Conservation (phyloP, 192 early-diverging fungal species). For the Backusella sp. region DNA sequence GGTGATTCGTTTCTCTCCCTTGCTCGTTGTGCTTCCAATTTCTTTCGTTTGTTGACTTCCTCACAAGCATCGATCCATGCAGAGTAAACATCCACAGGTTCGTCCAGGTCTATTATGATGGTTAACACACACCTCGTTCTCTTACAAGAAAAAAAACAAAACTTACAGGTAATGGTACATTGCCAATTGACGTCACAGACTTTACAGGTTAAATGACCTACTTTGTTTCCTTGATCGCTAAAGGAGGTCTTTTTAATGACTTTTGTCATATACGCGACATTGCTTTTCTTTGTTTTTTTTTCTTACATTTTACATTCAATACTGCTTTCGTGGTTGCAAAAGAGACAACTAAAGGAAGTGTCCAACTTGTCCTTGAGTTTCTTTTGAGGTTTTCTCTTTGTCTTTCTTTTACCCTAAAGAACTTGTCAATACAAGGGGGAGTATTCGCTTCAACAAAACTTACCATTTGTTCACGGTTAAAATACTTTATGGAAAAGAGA, state of each 20-base stretch:
- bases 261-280: background rate
- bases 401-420: constrained; percentile 71
- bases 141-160: background rate
- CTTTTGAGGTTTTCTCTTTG: constrained; percentile 67
- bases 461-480: background rate
- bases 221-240: constrained; percentile 66
- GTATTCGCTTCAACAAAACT: background rate
- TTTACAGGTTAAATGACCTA: constrained; percentile 77
- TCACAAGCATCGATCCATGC: constrained; percentile 91
- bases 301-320: constrained; percentile 74
- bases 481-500: background rate
- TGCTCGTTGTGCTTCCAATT: constrained; percentile 10
- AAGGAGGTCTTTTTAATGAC: background rate
- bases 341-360: constrained; percentile 77
- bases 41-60: constrained; percentile 40
- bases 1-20: constrained; percentile 11
- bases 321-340: constrained; percentile 86
- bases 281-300: background rate
- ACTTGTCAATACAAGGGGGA: too few species aligned
- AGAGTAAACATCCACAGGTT: constrained; percentile 86
- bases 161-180: constrained; percentile 63
- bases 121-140: background rate
- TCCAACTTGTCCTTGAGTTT: constrained; percentile 66
- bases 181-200: constrained; percentile 77
- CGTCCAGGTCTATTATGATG: constrained; percentile 50